A percentile compares a stretch with the other conserved stretches of the same genome.
Conservation (phyloP, 2,329 filamentous ascomycete genomes). For the Colletotrichum kahawae region DNA sequence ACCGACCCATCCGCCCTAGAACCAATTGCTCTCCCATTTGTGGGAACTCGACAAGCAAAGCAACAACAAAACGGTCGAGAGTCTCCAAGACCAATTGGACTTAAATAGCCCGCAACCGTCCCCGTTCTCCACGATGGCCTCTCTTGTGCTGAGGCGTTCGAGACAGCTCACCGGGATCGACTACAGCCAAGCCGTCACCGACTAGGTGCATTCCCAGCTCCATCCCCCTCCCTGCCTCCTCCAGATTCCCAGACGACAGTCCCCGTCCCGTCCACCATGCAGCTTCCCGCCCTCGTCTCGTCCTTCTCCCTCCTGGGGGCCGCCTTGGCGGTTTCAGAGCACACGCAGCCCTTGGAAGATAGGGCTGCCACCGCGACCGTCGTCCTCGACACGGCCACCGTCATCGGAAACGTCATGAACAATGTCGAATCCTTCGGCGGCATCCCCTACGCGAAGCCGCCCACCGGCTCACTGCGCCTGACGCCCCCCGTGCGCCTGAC, state of each 20-base stretch:
- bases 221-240: neutral
- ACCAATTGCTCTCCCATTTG: neutral
- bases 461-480: conserved; percentile 62
- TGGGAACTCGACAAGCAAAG: neutral
- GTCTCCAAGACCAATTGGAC: neutral
- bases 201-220: neutral
- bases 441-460: conserved; percentile 69
- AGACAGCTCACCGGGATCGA: neutral
- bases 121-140: neutral
- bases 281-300: conserved; percentile 9
- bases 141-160: neutral
- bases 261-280: neutral
- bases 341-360: conserved; percentile 7
- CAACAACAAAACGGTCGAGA: neutral
- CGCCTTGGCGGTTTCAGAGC: conserved; percentile 4
- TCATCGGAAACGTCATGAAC: conserved; percentile 25
- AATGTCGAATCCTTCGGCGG: conserved; percentile 64
- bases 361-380: conserved; percentile 20
- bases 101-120: conserved; percentile 4
- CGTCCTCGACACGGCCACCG: conserved; percentile 23
- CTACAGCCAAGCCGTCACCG: neutral
- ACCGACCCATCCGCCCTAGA: neutral
- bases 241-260: neutral
- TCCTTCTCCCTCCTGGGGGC: conserved; percentile 9
- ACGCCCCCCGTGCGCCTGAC: conserved; percentile 61